Conservation (phyloP, 352 stramenopile species). For the Phytophthora pinifolia region DNA sequence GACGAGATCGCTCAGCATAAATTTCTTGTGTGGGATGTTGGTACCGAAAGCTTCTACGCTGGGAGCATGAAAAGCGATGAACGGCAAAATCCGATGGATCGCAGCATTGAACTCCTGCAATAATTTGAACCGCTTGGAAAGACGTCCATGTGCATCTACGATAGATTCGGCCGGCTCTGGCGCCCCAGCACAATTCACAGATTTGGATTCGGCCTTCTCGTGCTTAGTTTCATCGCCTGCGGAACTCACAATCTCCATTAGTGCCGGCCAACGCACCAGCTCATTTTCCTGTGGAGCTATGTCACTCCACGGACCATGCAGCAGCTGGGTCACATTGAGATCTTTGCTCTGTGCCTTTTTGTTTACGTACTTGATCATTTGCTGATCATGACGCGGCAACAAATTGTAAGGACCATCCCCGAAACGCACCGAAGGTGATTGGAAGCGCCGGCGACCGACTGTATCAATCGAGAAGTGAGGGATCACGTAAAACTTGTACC, state of each 20-base stretch:
- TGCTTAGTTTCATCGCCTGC: slow-evolving; percentile 7
- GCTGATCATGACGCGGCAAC: slow-evolving; percentile 49
- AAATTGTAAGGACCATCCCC: slow-evolving; percentile 17
- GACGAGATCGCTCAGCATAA: slow-evolving; percentile 37
- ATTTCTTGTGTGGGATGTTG: slow-evolving; percentile 11
- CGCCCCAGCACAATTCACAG: neutral
- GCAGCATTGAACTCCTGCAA: slow-evolving; percentile 73
- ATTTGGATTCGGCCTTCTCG: slow-evolving; percentile 10
- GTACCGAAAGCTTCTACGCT: slow-evolving; percentile 4
- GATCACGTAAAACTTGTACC: slow-evolving; percentile 75
- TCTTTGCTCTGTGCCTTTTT: slow-evolving; percentile 49
- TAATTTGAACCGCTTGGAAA: slow-evolving; percentile 68
- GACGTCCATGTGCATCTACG: slow-evolving; percentile 35
- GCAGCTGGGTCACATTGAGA: slow-evolving; percentile 48
- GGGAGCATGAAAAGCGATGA: slow-evolving; percentile 38
- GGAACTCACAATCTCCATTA: slow-evolving; percentile 60
- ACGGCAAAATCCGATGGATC: slow-evolving; percentile 61
- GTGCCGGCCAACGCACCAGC: slow-evolving; percentile 64
- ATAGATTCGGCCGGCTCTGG: slow-evolving; percentile 1
- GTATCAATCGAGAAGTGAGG: slow-evolving; percentile 59
- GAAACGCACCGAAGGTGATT: slow-evolving; percentile 33
- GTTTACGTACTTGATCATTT: slow-evolving; percentile 81
- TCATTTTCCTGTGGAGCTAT: slow-evolving; percentile 60
- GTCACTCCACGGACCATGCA: slow-evolving; percentile 60
- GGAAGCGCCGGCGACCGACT: slow-evolving; percentile 53